Evolutionary conservation across 164 flowering plant species (phyloP), one percentile per base, ranked within the genome.

Genomic region (Dillenia turbinata): DNA sequence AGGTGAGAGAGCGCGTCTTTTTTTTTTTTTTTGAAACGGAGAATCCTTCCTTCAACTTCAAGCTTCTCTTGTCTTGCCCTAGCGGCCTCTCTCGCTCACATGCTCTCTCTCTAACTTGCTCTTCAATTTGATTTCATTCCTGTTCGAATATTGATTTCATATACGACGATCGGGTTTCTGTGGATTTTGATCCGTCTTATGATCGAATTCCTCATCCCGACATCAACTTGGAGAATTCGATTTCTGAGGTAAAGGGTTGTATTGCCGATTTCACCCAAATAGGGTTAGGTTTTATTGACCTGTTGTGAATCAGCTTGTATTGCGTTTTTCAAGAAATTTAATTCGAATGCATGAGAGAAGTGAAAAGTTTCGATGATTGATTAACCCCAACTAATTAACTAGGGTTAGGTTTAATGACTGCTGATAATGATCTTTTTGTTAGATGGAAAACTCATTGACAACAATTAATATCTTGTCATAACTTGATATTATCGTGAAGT

Each of bases 141-240:
- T 49, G 46, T 40, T 47, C 12, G 14, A 14, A 13, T 33, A 4
- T 33, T 33, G 40, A 33, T 33, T 33, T 33, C 40, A 33, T 5
- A 33, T 33, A 33, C 40, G 40, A 33, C 40, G 40, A 33, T 33
- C 40, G 89, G 96, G 81, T 92, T 3, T 79, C 82, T 12, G 92
- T 87, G 47, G 78, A 55, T 66, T 82, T 92, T 44, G 69, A 72
- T 52, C 70, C 69, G 62, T 57, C 74, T 52, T 82, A 81, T 57
- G 94, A 89, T 55, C 68, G 97, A 49, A 68, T 79, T 69, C 83
- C 92, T 3, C 96, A 87, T 72, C 86, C 84, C 0, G 94, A 87
- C 16, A 24, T 16, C 43, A 56, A 63, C 49, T 74, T 89, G 70
- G 97, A 92, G 59, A 73, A 77, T 33, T 81, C 89, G 52, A 79